Base-by-base conservation (phyloP, 176 grass and related monocot genomes). In the Zoysia pacifica region DNA sequence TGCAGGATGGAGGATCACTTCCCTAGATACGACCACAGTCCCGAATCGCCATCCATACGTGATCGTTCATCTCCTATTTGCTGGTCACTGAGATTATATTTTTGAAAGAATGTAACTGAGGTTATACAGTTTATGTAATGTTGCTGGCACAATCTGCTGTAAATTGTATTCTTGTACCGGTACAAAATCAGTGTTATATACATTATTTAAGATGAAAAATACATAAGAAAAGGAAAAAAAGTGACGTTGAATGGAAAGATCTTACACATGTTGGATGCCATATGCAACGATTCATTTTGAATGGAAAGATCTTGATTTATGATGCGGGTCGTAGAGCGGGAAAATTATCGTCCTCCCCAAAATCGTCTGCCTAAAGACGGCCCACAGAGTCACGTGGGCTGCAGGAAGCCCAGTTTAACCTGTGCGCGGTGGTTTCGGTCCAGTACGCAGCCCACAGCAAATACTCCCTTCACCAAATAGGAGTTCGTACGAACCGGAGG, bases 1-100 rank as follows among this genome's bases (percentile, higher is more conserved):
- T 49, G 41, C 46, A 3, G 46, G 11, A 13, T 67, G 62, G 65
- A 38, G 15, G 67, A 49, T 65, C 28, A 62, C 82, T 6, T 16
- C 37, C 15, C 15, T 46, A 11, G 39, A 19, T 53, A 12, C 3
- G 5, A 28, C 28, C 28, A 28, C 28, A 28, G 28, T 28, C 28
- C 28, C 79, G 45, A 41, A 47, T 76, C 48, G 12, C 37, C 54
- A 51, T 15, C 35, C 69, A 41, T 41, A 70, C 73, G 16, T 76
- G 16, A 59, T 47, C 75, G 10, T 58, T 59, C 38, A 48, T 15
- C 64, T 41, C 28, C 49, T 18, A 8, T 0, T 14, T 18, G 2
- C 18, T 76, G 4, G 43, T 37, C 49, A 69, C 38, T 35, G 16
- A 51, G 45, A 42, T 36, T 62, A 28, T 47, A 11, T 36, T 62